A percentile compares a stretch with the other conserved stretches of the same genome.
Conservation (phyloP, 108 stramenopile species). For the Fragilariopsis cylindrus region DNA sequence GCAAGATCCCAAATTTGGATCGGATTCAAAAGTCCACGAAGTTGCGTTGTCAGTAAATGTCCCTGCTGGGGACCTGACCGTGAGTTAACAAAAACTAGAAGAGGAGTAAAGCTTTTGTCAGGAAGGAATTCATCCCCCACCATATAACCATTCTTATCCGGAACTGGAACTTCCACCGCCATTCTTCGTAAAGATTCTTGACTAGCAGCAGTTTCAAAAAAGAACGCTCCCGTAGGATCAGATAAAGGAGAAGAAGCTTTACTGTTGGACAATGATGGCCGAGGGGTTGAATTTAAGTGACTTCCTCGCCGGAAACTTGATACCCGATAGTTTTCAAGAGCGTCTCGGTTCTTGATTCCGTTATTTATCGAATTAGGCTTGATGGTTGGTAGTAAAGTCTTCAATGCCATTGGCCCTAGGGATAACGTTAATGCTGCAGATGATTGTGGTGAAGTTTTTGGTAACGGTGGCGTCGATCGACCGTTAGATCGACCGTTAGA, state of each 20-base stretch:
- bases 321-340: slow-evolving; percentile 40
- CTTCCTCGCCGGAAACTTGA: not conserved
- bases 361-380: not conserved
- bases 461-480: not conserved
- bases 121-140: slow-evolving; percentile 77
- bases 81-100: slow-evolving; percentile 89
- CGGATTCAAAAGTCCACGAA: slow-evolving; percentile 80
- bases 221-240: slow-evolving; percentile 24
- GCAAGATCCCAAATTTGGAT: slow-evolving; percentile 92
- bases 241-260: not conserved
- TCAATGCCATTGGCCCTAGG: not conserved
- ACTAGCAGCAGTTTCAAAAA: slow-evolving; percentile 74
- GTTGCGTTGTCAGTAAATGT: slow-evolving; percentile 73
- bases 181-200: slow-evolving; percentile 55
- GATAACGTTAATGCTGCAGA: not conserved
- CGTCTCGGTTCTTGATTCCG: slow-evolving; percentile 36
- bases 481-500: not conserved
- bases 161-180: slow-evolving; percentile 65
- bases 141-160: slow-evolving; percentile 82
- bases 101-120: slow-evolving; percentile 59
- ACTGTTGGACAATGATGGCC: not conserved
- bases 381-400: not conserved
- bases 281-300: not conserved
- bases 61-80: slow-evolving; percentile 87
- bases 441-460: not conserved